Evolutionary conservation across 192 early-diverging fungal genomes (phyloP).

Genomic region (Entomortierella chlamydospora): DNA sequence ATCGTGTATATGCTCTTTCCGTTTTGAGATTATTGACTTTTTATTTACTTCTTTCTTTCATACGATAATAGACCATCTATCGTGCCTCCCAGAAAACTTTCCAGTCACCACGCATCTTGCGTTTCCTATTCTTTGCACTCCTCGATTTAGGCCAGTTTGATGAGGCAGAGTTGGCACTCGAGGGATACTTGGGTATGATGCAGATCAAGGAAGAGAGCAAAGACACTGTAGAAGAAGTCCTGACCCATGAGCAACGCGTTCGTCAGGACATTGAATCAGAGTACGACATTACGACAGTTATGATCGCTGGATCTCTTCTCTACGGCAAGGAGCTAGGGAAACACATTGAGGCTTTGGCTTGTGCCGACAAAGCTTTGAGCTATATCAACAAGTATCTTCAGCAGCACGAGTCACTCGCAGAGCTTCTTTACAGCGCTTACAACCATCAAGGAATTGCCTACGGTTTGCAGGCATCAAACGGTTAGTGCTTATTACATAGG

Average conservation of each 20-base stretch:
- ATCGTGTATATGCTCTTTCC: not conserved
- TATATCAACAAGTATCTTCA: conserved; percentile 39
- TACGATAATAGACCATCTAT: conserved; percentile 62
- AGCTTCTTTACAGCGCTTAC: conserved; percentile 33
- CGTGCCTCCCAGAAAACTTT: conserved; percentile 73
- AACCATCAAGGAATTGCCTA: conserved; percentile 39
- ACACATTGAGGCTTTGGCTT: conserved; percentile 11
- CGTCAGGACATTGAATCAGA: conserved; percentile 41
- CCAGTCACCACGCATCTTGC: conserved; percentile 75
- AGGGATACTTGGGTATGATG: conserved; percentile 70
- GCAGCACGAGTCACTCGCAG: conserved; percentile 34
- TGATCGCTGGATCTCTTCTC: conserved; percentile 37
- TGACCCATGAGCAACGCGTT: conserved; percentile 27
- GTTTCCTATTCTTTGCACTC: conserved; percentile 71
- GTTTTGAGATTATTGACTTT: not conserved
- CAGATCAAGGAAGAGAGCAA: conserved; percentile 52
- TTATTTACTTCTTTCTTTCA: not conserved
- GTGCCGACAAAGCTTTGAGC: conserved; percentile 17
- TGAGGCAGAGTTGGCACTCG: conserved; percentile 77
- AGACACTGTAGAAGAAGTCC: conserved; percentile 5
- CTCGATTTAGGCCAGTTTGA: conserved; percentile 75
- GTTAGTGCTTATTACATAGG: conserved; percentile 3
- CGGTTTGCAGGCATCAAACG: conserved; percentile 32
- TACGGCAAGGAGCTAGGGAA: conserved; percentile 38
- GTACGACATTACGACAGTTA: conserved; percentile 28